Evolutionary conservation across 352 stramenopile genomes (phyloP), one percentile per base, ranked within the genome.

Genomic region (Phytophthora hibernalis): DNA sequence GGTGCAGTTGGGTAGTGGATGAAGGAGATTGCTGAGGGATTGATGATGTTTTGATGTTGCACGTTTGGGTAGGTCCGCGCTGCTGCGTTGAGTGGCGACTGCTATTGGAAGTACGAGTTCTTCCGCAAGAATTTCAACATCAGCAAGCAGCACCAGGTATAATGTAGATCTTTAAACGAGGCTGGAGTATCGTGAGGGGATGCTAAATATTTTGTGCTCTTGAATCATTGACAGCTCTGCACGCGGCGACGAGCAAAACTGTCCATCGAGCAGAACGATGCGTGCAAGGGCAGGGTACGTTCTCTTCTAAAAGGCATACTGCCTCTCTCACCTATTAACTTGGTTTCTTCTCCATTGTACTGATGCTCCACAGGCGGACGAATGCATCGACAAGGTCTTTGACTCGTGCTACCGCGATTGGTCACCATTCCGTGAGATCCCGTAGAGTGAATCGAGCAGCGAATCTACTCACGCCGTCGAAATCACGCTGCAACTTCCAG

Each of bases 41-140:
- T 56, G 8, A 61, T 20, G 4, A 3, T 47, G 35, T n/a, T 38
- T 61, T 22, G 33, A n/a, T 40, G 33, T 20, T 31, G 61, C n/a
- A 21, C 31, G 51, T 40, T 24, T 40, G 24, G 37, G 31, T 43
- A 89, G 80, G 68, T 96, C 30, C 83, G 86, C 16, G 85, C 88
- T 16, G 87, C 87, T 37, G 84, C 85, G 48, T 73, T 94, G 26
- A 96, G 91, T 54, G 91, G 91, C 26, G 91, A 97, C 64, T 97
- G 91, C 71, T 87, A 96, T 70, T 97, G 86, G 79, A 95, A 95
- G 61, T 90, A 96, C 70, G 92, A 98, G 76, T 87, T 97, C 49
- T 89, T 96, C 66, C 86, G 91, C 59, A 95, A 96, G 68, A 96
- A 97, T 64, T 95, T 96, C 65, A 95, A 92, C 61, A 75, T 97